phyloP scores from a whole-genome alignment of 2,329 filamentous ascomycete genomes.

The Byssochlamys sp. region DNA sequence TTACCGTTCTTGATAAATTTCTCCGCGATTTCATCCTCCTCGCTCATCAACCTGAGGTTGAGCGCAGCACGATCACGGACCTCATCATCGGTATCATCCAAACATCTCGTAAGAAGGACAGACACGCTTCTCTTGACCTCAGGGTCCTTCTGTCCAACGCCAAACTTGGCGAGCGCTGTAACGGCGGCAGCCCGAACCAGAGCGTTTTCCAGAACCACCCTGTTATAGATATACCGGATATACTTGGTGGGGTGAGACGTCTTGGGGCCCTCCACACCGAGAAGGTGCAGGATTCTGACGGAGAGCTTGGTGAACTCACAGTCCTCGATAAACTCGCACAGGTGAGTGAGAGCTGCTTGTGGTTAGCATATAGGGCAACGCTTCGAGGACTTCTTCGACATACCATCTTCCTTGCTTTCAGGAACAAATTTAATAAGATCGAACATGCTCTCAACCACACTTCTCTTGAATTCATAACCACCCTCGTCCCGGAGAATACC shows the following conservation, averaged over 20 bases:
- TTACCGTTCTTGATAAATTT: constrained; percentile 88
- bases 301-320: constrained; percentile 98
- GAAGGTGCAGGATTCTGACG: constrained; percentile 84
- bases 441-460: constrained; percentile 98
- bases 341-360: constrained; percentile 65
- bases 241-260: constrained; percentile 95
- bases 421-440: constrained; percentile 98
- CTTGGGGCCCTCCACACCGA: constrained; percentile 89
- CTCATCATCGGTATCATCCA: constrained; percentile 96
- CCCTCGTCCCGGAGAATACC: constrained; percentile 94
- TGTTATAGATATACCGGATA: constrained; percentile 98
- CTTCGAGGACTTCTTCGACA: constrained; percentile 5
- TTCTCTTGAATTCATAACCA: constrained; percentile 95
- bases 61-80: constrained; percentile 90
- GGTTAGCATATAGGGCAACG: constrained; percentile 11
- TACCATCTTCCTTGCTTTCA: constrained; percentile 61
- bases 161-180: constrained; percentile 91
- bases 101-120: constrained; percentile 80
- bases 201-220: constrained; percentile 92
- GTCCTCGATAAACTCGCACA: constrained; percentile 98
- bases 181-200: constrained; percentile 91
- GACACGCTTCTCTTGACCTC: constrained; percentile 94
- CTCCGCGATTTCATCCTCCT: constrained; percentile 76
- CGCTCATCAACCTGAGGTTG: constrained; percentile 82
- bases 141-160: constrained; percentile 87